Evolutionary conservation across 2,329 filamentous ascomycete genomes (phyloP).

Genomic region (Ceratocystis ficicola): DNA sequence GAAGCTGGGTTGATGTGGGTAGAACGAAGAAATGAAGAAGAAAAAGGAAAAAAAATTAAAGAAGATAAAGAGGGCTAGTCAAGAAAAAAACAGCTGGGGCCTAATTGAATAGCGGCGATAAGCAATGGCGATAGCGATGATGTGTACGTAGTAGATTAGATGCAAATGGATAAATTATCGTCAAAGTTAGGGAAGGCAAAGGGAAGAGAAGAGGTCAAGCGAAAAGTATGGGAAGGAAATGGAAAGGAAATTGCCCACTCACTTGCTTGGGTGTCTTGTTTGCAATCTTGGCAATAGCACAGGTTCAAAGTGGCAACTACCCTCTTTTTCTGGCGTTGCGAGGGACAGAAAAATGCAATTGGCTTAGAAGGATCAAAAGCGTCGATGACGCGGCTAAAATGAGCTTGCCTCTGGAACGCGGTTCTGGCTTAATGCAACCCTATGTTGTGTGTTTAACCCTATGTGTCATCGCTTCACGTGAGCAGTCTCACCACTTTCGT

Average conservation of each 20-base stretch:
- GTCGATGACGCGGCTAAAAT: slow-evolving; percentile 10
- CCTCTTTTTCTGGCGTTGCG: background rate
- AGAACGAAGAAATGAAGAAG: slow-evolving; percentile 1
- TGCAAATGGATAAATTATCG: no score
- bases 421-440: background rate
- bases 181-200: no score
- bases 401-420: background rate
- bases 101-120: no score
- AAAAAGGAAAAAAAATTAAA: background rate
- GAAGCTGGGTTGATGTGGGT: background rate
- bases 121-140: no score
- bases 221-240: no score
- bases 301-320: slow-evolving; percentile 12
- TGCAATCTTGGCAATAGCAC: background rate
- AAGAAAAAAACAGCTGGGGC: no score
- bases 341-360: background rate
- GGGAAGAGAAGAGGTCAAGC: no score
- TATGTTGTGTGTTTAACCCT: background rate
- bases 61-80: no score
- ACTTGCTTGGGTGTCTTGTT: background rate
- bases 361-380: background rate
- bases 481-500: no score
- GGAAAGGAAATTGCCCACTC: background rate
- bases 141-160: no score
- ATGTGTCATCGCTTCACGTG: rapidly evolving